Base-by-base conservation (phyloP, 2,329 filamentous ascomycete species). In the Endothia cerciana region DNA sequence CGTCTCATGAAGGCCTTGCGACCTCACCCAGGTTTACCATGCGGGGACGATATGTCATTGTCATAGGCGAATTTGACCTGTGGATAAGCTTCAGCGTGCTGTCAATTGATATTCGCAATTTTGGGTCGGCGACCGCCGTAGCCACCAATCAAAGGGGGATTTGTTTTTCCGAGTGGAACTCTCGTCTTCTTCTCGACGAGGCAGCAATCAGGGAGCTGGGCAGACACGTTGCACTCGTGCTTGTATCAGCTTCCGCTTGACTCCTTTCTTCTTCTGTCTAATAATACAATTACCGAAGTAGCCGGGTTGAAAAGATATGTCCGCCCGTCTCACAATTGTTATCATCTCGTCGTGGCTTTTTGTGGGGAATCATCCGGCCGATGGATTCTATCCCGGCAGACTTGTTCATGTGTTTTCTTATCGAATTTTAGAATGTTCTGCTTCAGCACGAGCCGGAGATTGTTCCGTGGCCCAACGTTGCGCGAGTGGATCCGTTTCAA, bases 91-190 rank as follows among this genome's bases (percentile, higher is more conserved):
- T 49, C 45, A 13, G 10, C 4, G 10, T 49, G 45, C n/a, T 49
- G 45, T 49, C n/a, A 22, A 49, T n/a, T 49, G 45, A 49, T 25
- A 22, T 25, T 49, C 10, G 45, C 45, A 49, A 49, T 49, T 49
- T 49, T 49, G n/a, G 22, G 45, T 49, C 45, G 45, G 8, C 25
- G n/a, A 49, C 45, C 45, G 45, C 45, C 45, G n/a, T 49, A 49
- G 45, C 45, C 45, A 22, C 45, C 22, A 13, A 25, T 49, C 45
- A 22, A 22, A 49, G 19, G 25, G 45, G n/a, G 11, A 49, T 11
- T 25, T 49, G n/a, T 25, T n/a, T 4, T 49, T 25, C 15, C 25
- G 45, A n/a, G 45, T 25, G 3, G 45, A 25, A 25, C 22, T 49
- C n/a, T 49, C 22, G n/a, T 49, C 45, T 49, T 22, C 45, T 25